Evolutionary conservation across 2,329 filamentous ascomycete genomes (phyloP).

Genomic region (Corynespora cassiicola): DNA sequence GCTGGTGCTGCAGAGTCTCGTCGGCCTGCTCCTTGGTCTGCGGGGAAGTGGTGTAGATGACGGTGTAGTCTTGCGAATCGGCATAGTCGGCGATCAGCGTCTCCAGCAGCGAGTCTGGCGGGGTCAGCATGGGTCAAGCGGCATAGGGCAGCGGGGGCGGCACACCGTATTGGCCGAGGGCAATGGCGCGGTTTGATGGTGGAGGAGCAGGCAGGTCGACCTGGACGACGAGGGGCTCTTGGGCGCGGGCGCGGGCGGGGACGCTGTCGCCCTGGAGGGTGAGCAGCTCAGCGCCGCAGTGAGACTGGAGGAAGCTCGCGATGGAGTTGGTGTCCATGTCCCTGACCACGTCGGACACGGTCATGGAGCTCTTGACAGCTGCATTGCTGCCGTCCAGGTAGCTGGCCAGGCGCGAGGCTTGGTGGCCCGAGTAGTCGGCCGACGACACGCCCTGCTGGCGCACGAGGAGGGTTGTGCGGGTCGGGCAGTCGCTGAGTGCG

Average conservation of each 20-base stretch:
- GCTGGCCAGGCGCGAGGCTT: conserved; percentile 61
- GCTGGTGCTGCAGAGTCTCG: conserved; percentile 23
- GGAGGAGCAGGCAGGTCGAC: conserved; percentile 1
- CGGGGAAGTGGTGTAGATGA: conserved; percentile 76
- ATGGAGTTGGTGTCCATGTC: conserved; percentile 53
- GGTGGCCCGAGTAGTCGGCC: conserved; percentile 67
- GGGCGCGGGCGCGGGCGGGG: conserved; percentile 17
- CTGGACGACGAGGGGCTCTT: conserved; percentile 10
- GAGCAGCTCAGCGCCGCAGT: conserved; percentile 55
- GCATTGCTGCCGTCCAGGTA: conserved; percentile 57
- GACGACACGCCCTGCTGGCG: conserved; percentile 77
- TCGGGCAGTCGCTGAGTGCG: conserved; percentile 71
- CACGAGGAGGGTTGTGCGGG: conserved; percentile 77
- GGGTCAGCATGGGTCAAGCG: conserved; percentile 8
- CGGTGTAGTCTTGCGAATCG: conserved; percentile 66
- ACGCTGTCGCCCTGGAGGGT: conserved; percentile 50
- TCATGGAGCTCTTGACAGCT: conserved; percentile 60
- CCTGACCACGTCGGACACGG: conserved; percentile 62
- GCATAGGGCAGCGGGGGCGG: neutral
- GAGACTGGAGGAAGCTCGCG: conserved; percentile 49
- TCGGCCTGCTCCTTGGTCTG: conserved; percentile 38
- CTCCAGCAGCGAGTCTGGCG: conserved; percentile 29
- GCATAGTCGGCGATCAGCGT: conserved; percentile 46
- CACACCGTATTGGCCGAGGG: conserved; percentile 28
- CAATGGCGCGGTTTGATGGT: conserved; percentile 1